These are phyloP conservation scores for Clathrospora elynae DNA, from an alignment of 2,329 filamentous ascomycete species.

Conservation along the genomic window DNA sequence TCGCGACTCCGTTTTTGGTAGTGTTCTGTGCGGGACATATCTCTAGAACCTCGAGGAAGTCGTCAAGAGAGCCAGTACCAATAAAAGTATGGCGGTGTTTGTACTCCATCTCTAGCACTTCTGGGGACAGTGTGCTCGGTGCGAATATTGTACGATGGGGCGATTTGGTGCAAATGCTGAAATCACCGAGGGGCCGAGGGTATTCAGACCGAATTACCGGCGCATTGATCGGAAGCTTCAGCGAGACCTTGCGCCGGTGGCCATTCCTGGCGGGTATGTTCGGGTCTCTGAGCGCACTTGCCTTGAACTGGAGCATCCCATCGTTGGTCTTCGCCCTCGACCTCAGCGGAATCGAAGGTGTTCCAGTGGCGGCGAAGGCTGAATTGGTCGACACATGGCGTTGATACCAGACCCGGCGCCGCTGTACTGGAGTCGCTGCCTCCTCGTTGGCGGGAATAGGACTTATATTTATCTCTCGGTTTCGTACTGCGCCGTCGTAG, in stretches of 20 bases:
- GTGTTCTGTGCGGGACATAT: slow-evolving; percentile 13
- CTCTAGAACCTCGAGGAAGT: slow-evolving; percentile 32
- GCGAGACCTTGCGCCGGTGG: slow-evolving; percentile 18
- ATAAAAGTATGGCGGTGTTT: slow-evolving; percentile 40
- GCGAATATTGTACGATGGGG: neutral
- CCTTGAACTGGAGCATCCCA: slow-evolving; percentile 17
- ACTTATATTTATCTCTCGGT: neutral
- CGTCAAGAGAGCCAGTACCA: slow-evolving; percentile 36
- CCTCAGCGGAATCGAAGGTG: slow-evolving; percentile 5
- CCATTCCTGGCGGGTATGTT: neutral
- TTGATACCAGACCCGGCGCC: neutral
- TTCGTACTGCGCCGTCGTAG: neutral
- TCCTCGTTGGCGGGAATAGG: neutral
- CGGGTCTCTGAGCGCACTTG: slow-evolving; percentile 3
- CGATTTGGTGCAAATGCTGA: neutral
- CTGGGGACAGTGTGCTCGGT: slow-evolving; percentile 1
- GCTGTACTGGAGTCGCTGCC: slow-evolving; percentile 1
- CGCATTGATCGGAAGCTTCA: slow-evolving; percentile 19
- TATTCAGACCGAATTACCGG: neutral
- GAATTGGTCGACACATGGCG: slow-evolving; percentile 1
- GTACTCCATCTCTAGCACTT: slow-evolving; percentile 34
- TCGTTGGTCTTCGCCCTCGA: slow-evolving; percentile 12
- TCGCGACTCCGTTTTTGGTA: slow-evolving; percentile 17
- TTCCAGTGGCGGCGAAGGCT: neutral
- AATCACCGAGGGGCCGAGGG: neutral